Evolutionary conservation across 2,329 filamentous ascomycete species (phyloP).

Genomic region (Pseudogymnoascus sp.): DNA sequence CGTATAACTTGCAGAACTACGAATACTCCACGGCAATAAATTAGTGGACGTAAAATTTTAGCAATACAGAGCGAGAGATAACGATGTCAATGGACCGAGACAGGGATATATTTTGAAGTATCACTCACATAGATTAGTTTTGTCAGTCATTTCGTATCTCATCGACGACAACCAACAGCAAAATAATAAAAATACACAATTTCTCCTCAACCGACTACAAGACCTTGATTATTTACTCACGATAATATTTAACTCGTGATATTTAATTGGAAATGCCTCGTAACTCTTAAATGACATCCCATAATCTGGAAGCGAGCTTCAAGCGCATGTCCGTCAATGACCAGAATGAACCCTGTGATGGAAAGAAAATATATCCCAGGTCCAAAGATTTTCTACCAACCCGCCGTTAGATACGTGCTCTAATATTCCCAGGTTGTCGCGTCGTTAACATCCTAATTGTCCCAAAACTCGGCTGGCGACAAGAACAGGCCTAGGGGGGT

Average conservation of each 20-base stretch:
- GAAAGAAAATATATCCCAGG: background rate
- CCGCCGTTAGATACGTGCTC: background rate
- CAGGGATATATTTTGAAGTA: background rate
- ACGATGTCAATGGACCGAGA: background rate
- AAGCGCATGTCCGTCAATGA: background rate
- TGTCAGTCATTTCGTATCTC: background rate
- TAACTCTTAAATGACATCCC: background rate
- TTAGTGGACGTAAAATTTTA: background rate
- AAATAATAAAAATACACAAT: background rate
- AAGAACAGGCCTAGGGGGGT: background rate
- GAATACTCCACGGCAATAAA: background rate
- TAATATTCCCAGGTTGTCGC: background rate
- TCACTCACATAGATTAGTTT: background rate
- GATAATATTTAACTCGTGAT: background rate
- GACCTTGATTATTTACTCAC: background rate
- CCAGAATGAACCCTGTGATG: background rate
- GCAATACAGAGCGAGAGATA: background rate
- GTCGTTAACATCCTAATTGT: background rate
- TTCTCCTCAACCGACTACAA: background rate
- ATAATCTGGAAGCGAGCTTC: background rate
- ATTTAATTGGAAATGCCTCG: background rate
- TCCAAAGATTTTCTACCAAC: background rate
- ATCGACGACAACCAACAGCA: background rate
- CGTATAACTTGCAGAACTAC: background rate
- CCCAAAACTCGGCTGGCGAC: background rate